Conservation (phyloP, 805 yeast species). For the Sugiyamaella floridensis region DNA sequence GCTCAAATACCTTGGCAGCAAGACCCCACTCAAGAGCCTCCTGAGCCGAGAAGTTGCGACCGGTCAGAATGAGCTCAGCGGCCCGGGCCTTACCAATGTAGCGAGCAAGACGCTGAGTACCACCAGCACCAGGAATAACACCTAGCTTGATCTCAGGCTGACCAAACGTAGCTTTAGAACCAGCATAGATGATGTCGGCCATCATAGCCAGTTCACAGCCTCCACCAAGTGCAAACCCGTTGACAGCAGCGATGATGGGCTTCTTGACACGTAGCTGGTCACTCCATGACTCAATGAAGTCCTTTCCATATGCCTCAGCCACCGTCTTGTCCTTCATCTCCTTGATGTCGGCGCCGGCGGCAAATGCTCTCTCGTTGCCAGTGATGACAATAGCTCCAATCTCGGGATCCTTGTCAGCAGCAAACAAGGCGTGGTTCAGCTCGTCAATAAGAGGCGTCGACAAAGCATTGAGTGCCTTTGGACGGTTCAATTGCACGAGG, state of each 20-base stretch:
- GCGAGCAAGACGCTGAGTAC: conserved; percentile 44
- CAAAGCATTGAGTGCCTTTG: conserved; percentile 41
- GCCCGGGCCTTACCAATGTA: conserved; percentile 46
- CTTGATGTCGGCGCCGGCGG: conserved; percentile 53
- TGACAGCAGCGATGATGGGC: conserved; percentile 50
- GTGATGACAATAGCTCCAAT: conserved; percentile 44
- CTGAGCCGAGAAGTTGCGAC: conserved; percentile 37
- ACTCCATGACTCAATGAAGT: conserved; percentile 38
- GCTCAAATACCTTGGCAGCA: conserved; percentile 37
- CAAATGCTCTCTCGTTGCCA: conserved; percentile 42
- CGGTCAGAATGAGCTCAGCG: conserved; percentile 44
- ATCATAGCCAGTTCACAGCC: conserved; percentile 52
- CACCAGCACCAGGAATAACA: conserved; percentile 47
- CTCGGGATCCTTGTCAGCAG: conserved; percentile 33
- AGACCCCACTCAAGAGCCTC: conserved; percentile 46
- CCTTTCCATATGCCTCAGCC: conserved; percentile 31
- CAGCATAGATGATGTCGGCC: conserved; percentile 46
- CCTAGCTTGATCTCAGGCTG: conserved; percentile 52
- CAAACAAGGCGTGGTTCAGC: conserved; percentile 32
- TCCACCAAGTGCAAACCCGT: conserved; percentile 51
- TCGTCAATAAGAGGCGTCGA: conserved; percentile 34
- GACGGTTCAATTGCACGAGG: conserved; percentile 37
- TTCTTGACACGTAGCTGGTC: conserved; percentile 34
- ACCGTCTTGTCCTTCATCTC: conserved; percentile 39
- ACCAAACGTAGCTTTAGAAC: conserved; percentile 43